These are phyloP conservation scores for Penicillium paxilli DNA, from an alignment of 495 filamentous ascomycete species.

Conservation along the genomic window DNA sequence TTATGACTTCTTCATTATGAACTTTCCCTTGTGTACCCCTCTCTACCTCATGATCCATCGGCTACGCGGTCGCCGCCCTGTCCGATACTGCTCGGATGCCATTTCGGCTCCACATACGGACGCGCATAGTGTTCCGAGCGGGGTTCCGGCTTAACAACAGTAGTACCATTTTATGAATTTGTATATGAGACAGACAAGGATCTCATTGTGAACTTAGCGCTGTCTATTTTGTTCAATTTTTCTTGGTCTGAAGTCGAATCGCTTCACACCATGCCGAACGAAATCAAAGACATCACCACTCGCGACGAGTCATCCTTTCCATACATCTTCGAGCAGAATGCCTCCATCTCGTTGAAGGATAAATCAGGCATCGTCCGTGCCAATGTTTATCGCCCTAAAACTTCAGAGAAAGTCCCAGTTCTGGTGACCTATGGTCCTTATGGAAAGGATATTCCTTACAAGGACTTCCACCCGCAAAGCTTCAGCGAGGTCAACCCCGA, in stretches of 20 bases:
- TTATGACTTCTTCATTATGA: neutral
- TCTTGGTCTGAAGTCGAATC: neutral
- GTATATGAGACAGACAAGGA: neutral
- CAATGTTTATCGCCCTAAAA: slow-evolving; percentile 43
- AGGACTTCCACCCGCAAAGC: slow-evolving; percentile 39
- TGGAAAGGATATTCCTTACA: slow-evolving; percentile 53
- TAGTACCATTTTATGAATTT: neutral
- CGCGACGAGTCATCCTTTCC: slow-evolving; percentile 31
- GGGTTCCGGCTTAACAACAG: slow-evolving; percentile 1
- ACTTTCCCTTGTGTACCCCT: neutral
- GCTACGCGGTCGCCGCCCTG: neutral
- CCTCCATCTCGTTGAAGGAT: slow-evolving; percentile 32
- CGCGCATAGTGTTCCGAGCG: neutral
- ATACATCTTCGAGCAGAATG: slow-evolving; percentile 43
- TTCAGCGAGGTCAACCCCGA: slow-evolving; percentile 52
- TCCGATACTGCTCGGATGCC: slow-evolving; percentile 4
- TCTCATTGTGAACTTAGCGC: neutral
- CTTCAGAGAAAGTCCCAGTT: slow-evolving; percentile 28
- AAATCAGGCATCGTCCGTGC: slow-evolving; percentile 37
- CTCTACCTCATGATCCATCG: neutral
- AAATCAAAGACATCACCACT: slow-evolving; percentile 40
- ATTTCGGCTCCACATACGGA: slow-evolving; percentile 36
- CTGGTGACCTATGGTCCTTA: slow-evolving; percentile 56
- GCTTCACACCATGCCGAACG: slow-evolving; percentile 32
- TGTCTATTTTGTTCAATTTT: neutral